phyloP scores from a whole-genome alignment of 257 asterid genomes.

The Eucommia ulmoides region DNA sequence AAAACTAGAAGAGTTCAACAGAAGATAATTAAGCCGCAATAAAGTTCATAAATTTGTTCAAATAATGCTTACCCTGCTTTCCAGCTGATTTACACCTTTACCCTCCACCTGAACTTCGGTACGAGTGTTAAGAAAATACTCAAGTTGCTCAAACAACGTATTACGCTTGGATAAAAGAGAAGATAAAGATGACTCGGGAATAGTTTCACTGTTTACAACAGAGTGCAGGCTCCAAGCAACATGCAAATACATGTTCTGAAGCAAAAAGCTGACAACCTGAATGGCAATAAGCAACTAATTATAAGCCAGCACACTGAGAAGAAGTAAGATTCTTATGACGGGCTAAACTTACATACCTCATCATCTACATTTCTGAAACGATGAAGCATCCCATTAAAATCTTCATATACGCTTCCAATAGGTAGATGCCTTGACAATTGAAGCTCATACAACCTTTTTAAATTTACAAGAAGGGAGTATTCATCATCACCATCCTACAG shows the following conservation, averaged over 20 bases:
- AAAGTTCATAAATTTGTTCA: background rate
- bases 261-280: constrained; percentile 78
- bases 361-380: constrained; percentile 69
- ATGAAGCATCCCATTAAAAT: constrained; percentile 46
- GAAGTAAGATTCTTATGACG: constrained; percentile 6
- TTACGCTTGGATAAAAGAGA: constrained; percentile 52
- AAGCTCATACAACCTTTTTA: constrained; percentile 85
- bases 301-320: constrained; percentile 13
- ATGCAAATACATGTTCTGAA: constrained; percentile 88
- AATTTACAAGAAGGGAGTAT: constrained; percentile 70
- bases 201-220: constrained; percentile 48
- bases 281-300: constrained; percentile 12
- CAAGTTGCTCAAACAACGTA: constrained; percentile 72
- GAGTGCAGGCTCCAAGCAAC: constrained; percentile 80
- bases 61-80: constrained; percentile 55
- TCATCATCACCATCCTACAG: constrained; percentile 94
- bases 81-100: constrained; percentile 43
- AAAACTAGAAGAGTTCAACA: constrained; percentile 7
- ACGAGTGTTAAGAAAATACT: constrained; percentile 36
- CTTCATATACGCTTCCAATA: constrained; percentile 58
- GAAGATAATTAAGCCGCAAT: background rate
- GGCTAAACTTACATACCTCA: constrained; percentile 40
- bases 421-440: constrained; percentile 55
- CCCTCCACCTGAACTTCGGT: constrained; percentile 29
- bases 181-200: constrained; percentile 48